These are phyloP conservation scores for Eucalyptus coolabah DNA, from an alignment of 345 rosid genomes.

Conservation along the genomic window DNA sequence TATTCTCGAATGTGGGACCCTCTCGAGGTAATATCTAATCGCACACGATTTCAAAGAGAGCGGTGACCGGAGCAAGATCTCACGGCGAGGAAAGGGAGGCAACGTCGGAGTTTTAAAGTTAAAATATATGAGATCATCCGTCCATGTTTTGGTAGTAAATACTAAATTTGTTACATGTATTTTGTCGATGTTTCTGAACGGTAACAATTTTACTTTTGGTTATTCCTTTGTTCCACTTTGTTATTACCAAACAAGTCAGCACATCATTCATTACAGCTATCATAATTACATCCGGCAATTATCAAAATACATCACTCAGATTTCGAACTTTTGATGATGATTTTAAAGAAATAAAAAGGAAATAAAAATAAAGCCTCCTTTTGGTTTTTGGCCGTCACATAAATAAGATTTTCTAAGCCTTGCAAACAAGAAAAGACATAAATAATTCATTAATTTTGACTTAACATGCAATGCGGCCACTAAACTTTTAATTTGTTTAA, in stretches of 20 bases:
- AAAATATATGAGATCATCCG: background rate
- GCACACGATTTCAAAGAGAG: background rate
- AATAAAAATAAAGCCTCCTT: no score
- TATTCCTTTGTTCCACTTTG: background rate
- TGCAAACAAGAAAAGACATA: no score
- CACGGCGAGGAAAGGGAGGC: background rate
- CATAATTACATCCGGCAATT: background rate
- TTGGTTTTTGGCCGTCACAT: no score
- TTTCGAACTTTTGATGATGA: no score
- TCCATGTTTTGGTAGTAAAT: background rate
- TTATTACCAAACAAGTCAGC: background rate
- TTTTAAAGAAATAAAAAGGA: no score
- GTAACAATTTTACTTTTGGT: background rate
- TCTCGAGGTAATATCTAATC: background rate
- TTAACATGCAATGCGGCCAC: rapidly evolving
- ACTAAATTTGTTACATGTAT: background rate
- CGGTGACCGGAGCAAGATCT: background rate
- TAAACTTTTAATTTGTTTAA: rapidly evolving
- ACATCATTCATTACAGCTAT: background rate
- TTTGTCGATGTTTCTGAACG: background rate
- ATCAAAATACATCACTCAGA: background rate
- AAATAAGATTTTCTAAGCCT: no score
- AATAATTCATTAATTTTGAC: no score
- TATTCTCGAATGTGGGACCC: background rate
- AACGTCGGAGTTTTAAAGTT: background rate